phyloP scores from a whole-genome alignment of 352 stramenopile species.

The Phytophthora niederhauseri region DNA sequence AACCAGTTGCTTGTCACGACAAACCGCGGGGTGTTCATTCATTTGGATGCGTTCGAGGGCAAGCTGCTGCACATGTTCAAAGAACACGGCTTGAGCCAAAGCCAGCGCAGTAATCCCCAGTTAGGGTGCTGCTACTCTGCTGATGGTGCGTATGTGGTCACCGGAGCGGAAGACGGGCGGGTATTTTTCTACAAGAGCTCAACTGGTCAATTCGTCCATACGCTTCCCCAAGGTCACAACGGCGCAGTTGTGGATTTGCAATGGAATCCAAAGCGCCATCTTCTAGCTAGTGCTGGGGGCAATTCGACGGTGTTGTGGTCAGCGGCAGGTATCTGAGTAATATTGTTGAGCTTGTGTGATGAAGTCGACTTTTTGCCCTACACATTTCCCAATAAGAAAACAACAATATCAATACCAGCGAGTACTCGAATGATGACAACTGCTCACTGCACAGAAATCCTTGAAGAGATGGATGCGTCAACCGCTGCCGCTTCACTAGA shows the following conservation, averaged over 20 bases:
- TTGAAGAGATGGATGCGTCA: too few relatives aligned
- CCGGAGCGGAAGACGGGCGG: slow-evolving; percentile 72
- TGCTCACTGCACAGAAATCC: too few relatives aligned
- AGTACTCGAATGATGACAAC: too few relatives aligned
- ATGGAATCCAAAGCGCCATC: slow-evolving; percentile 88
- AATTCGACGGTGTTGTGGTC: slow-evolving; percentile 86
- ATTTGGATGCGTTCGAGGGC: slow-evolving; percentile 87
- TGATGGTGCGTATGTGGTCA: slow-evolving; percentile 79
- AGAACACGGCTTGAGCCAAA: slow-evolving; percentile 48
- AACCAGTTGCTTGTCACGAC: slow-evolving; percentile 87
- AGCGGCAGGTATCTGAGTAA: slow-evolving; percentile 31
- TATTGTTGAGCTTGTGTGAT: neutral
- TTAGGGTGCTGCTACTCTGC: slow-evolving; percentile 74
- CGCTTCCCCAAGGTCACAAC: slow-evolving; percentile 62
- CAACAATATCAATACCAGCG: too few relatives aligned
- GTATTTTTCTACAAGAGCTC: slow-evolving; percentile 73
- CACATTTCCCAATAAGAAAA: too few relatives aligned
- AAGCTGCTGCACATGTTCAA: slow-evolving; percentile 77
- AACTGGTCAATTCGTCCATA: slow-evolving; percentile 63
- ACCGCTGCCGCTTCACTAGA: too few relatives aligned
- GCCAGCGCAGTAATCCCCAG: slow-evolving; percentile 41
- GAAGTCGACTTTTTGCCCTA: neutral
- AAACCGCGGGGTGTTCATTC: slow-evolving; percentile 80
- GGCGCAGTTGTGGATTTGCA: slow-evolving; percentile 70
- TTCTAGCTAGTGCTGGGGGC: slow-evolving; percentile 67